These are phyloP conservation scores for Tephrocybe sp. DNA, from an alignment of 768 basidiomycete species.

Conservation along the genomic window DNA sequence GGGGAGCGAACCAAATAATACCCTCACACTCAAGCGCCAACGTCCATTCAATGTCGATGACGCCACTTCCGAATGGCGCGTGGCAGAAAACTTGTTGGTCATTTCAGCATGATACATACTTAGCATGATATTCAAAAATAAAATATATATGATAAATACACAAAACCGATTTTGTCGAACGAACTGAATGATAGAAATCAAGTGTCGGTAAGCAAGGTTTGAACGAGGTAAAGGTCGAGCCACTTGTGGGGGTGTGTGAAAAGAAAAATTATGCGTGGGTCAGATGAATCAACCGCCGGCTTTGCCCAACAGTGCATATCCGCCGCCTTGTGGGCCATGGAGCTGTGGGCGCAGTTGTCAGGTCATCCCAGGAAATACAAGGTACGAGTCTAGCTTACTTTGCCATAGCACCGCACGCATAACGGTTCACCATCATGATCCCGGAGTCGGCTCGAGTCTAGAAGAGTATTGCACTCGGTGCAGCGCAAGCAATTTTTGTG, in stretches of 20 bases:
- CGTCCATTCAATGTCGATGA: constrained; percentile 58
- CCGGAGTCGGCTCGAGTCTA: constrained; percentile 72
- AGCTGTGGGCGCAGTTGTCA: constrained; percentile 36
- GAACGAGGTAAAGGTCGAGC: not conserved
- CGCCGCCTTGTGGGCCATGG: constrained; percentile 70
- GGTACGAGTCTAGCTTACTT: constrained; percentile 33
- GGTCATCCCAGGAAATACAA: not conserved
- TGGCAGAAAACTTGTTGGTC: constrained; percentile 49
- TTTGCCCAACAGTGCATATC: constrained; percentile 67
- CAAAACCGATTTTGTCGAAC: not conserved
- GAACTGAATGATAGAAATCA: constrained; percentile 7
- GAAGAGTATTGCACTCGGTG: constrained; percentile 58
- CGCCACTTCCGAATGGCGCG: constrained; percentile 67
- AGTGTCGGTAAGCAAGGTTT: not conserved
- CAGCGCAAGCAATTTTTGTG: constrained; percentile 81
- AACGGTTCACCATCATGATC: constrained; percentile 74
- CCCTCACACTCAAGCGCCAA: constrained; percentile 53
- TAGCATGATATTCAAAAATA: not conserved
- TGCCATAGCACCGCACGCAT: constrained; percentile 72
- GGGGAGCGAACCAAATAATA: constrained; percentile 29
- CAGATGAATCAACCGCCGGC: constrained; percentile 28
- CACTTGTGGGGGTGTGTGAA: not conserved
- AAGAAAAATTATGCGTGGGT: too few species aligned
- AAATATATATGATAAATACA: constrained; percentile 4
- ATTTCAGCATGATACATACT: constrained; percentile 32